Base-by-base conservation (phyloP, 1,284 basidiomycete genomes). In the Inonotus hispidus region DNA sequence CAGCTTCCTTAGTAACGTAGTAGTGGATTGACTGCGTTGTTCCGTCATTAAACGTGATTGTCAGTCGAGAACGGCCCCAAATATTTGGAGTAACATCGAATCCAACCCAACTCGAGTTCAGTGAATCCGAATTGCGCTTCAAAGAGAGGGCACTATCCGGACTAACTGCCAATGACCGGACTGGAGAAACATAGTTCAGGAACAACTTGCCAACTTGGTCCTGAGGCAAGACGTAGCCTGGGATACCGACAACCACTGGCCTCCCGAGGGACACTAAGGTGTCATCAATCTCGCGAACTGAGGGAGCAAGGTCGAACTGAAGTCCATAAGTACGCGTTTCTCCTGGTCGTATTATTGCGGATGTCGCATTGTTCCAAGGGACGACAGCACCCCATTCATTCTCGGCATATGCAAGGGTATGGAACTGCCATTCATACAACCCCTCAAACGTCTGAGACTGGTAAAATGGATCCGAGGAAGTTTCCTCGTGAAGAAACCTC, bases 401-500 rank as follows among this genome's bases (percentile, higher is more conserved):
- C 66, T 83, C 72, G 10, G 82, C 82, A 65, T 82, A 83, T 0
- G 82, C 82, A 21, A 82, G 71, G 0, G 82, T 83, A 60, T 83
- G 82, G 68, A 83, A 82, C 64, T 82, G 79, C 82, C 82, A 83
- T 71, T 82, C 81, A 70, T 82, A 82, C 7, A 83, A 68, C 0
- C 78, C 82, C 67, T 84, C 82, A 65, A 83, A 84, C 0, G 82
- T 83, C 67, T 84, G 82, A 1, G 81, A 82, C 65, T 83, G 82
- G 66, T 83, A 84, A 62, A 72, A 79, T 1, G 80, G 79, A 3
- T 77, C 64, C 5, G 71, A 72, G 1, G 73, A 71, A 0, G 78
- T 80, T 39, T 74, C 73, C 68, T 83, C 82, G 1, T 76, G 74
- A 47, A 84, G 77, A 69, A 83, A 83, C 39, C 82, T 73, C 82